phyloP scores from a whole-genome alignment of 805 yeast species.

The Sugiyamaella smithiae region DNA sequence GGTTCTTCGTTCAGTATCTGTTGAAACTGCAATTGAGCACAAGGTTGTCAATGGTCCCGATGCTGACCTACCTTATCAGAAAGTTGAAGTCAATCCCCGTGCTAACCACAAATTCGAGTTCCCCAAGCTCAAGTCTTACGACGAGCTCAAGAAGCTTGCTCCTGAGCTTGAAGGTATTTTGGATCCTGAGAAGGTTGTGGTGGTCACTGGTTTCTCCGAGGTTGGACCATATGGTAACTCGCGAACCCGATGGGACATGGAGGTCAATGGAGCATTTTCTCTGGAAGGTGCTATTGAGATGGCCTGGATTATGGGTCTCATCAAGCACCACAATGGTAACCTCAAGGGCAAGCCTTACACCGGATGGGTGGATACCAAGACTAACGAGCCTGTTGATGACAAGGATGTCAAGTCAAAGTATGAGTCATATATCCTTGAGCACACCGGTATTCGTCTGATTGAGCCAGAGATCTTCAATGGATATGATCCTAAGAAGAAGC shows the following conservation, averaged over 20 bases:
- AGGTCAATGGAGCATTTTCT: slow-evolving; percentile 89
- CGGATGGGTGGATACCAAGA: slow-evolving; percentile 97
- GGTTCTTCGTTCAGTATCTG: slow-evolving; percentile 90
- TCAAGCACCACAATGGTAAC: slow-evolving; percentile 90
- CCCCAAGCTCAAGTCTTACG: slow-evolving; percentile 81
- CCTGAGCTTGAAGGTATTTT: slow-evolving; percentile 80
- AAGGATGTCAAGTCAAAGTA: slow-evolving; percentile 89
- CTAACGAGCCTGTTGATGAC: slow-evolving; percentile 90
- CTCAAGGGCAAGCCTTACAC: slow-evolving; percentile 81
- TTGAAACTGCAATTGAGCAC: slow-evolving; percentile 88
- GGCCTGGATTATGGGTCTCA: slow-evolving; percentile 99
- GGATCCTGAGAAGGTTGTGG: slow-evolving; percentile 88
- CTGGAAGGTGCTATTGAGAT: slow-evolving; percentile 97
- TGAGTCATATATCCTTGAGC: slow-evolving; percentile 83
- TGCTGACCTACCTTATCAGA: slow-evolving; percentile 81
- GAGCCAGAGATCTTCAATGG: slow-evolving; percentile 95
- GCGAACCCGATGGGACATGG: slow-evolving; percentile 99
- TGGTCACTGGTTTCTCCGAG: slow-evolving; percentile 96
- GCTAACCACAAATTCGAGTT: slow-evolving; percentile 91
- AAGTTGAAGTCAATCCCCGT: slow-evolving; percentile 82
- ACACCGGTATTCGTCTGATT: slow-evolving; percentile 93
- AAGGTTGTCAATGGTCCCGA: slow-evolving; percentile 80
- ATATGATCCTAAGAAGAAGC: slow-evolving; percentile 92
- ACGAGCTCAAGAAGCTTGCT: slow-evolving; percentile 63
- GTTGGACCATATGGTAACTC: slow-evolving; percentile 99